Evolutionary conservation across 2,329 filamentous ascomycete genomes (phyloP), one percentile per base, ranked within the genome.

Genomic region (Calonectria naviculata): DNA sequence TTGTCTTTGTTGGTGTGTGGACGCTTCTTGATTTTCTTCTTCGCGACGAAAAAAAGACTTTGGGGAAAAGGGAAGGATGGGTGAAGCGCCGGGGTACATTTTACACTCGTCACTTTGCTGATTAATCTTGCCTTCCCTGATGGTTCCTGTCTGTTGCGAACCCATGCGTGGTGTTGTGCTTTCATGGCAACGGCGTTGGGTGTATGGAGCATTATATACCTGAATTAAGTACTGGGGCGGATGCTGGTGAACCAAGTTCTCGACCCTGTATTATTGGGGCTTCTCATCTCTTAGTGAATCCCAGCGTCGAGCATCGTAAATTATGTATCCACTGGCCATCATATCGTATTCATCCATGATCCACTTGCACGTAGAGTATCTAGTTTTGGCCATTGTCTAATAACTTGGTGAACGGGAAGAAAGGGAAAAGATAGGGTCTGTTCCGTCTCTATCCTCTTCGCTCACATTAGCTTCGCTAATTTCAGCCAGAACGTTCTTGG

Each of bases 151-250:
- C 76, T 74, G 65, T 69, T 72, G 49, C 65, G 60, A 67, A 49
- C 60, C 71, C 47, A 73, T 72, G 68, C 61, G 69, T 72, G 73
- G 78, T 73, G 74, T 70, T 76, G 71, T 77, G 76, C 71, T 79
- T 74, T 80, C 78, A 82, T 80, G 76, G 80, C 80, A 82, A 76
- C 70, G 81, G 81, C 76, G 81, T 81, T 79, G 74, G 76, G 78
- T 81, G 72, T 79, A 76, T 74, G 74, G 76, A 73, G 75, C 77
- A 80, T 78, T 74, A 75, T 80, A 80, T 80, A 78, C 78, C 76
- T 81, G 76, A 77, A 78, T 74, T 76, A 68, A 70, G 56, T 68
- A 49, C 61, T 60, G 46, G 24, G 65, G 47, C 71, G 73, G 71
- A 69, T 63, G 44, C 69, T 75, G 65, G 73, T 73, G 71, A 76